phyloP scores from a whole-genome alignment of 164 flowering plant species.

The Warburgia ugandensis region DNA sequence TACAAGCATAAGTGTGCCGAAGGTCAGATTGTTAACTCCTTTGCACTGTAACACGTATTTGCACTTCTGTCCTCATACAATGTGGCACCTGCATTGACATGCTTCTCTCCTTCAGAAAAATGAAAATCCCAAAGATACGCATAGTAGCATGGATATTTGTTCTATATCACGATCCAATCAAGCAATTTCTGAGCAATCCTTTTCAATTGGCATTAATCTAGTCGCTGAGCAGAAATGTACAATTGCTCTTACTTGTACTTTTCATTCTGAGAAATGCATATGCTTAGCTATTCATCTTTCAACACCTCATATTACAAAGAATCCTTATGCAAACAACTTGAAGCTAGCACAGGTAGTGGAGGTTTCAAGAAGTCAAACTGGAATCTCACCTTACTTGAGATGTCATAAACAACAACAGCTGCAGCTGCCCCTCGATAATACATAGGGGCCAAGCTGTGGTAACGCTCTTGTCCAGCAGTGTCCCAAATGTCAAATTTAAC shows the following conservation, averaged over 20 bases:
- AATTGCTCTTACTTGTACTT: neutral
- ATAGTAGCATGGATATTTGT: no score
- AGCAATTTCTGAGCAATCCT: neutral
- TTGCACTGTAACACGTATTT: no score
- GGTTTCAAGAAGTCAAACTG: neutral
- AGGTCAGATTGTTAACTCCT: no score
- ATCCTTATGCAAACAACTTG: neutral
- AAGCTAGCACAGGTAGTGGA: neutral
- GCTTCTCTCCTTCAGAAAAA: no score
- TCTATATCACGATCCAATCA: no score
- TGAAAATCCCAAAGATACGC: no score
- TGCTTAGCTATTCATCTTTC: neutral
- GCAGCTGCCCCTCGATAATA: conserved; percentile 95
- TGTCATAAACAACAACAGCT: conserved; percentile 80
- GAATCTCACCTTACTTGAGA: conserved; percentile 57
- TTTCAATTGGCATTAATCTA: neutral
- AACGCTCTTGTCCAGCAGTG: conserved; percentile 85
- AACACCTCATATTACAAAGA: neutral
- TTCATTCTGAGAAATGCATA: no score
- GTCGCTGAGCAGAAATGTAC: neutral
- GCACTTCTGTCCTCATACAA: no score
- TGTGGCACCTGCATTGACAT: no score
- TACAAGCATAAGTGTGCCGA: no score
- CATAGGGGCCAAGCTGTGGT: conserved; percentile 86
- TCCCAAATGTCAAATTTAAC: conserved; percentile 91